Evolutionary conservation across 345 rosid species (phyloP).

Genomic region (Excoecaria agallocha): DNA sequence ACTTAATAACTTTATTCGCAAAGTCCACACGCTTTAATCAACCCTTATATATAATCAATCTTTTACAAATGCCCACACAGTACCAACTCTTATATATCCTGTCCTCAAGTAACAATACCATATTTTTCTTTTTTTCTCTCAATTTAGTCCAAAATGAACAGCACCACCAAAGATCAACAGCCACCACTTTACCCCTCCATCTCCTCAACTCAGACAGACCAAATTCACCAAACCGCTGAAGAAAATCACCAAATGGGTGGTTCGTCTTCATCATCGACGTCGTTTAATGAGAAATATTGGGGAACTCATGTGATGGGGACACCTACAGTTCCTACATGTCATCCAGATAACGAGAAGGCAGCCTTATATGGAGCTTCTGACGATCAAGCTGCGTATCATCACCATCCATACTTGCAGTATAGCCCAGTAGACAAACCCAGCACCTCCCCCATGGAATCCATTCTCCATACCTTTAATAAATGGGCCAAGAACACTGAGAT

Average conservation of each 20-base stretch:
- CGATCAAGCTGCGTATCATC: constrained; percentile 26
- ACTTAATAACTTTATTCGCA: too few species aligned
- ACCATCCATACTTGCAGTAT: constrained; percentile 48
- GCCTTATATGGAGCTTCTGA: constrained; percentile 43
- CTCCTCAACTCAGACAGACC: background rate
- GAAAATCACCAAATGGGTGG: too few species aligned
- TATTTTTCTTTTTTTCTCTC: background rate
- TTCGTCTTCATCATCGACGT: constrained; percentile 19
- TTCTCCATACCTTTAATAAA: constrained; percentile 43
- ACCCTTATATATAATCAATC: too few species aligned
- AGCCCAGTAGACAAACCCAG: constrained; percentile 41
- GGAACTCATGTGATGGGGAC: constrained; percentile 57
- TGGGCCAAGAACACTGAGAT: constrained; percentile 54
- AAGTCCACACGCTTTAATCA: too few species aligned
- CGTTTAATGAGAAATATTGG: constrained; percentile 36
- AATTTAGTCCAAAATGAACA: constrained; percentile 18
- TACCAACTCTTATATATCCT: too few species aligned
- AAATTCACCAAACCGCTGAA: too few species aligned
- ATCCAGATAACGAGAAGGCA: constrained; percentile 59
- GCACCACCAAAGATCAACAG: background rate
- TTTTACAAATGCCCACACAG: too few species aligned
- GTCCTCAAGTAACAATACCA: too few species aligned
- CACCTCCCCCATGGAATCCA: constrained; percentile 44
- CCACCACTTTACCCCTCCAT: constrained; percentile 16
- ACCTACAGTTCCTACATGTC: constrained; percentile 52